Conservation (phyloP, 192 early-diverging fungal species). For the Oehlia diaphana region DNA sequence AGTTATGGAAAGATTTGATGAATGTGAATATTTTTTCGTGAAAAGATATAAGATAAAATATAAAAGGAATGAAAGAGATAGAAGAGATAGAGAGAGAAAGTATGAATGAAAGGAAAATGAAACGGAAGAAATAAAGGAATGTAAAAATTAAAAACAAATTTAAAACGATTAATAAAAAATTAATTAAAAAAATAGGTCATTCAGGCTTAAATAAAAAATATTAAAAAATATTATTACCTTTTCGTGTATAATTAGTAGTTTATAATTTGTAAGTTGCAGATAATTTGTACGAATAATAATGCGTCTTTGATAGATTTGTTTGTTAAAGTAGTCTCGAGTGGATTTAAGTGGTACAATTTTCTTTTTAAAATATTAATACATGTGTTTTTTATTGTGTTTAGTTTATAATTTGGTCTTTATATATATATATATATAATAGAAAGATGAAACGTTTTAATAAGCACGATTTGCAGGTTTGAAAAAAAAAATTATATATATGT, state of each 20-base stretch:
- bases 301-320: neutral
- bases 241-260: neutral
- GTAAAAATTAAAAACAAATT: neutral
- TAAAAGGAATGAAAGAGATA: no score
- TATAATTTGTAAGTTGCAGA: neutral
- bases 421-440: no score
- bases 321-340: neutral
- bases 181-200: neutral
- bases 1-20: no score
- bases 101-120: neutral
- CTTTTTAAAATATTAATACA: neutral
- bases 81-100: neutral
- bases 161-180: no score
- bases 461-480: neutral
- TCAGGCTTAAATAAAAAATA: neutral
- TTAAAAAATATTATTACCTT: neutral
- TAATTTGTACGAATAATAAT: neutral
- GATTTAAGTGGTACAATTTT: neutral
- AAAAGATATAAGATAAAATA: neutral
- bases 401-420: no score
- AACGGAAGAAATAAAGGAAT: neutral
- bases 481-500: neutral
- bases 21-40: no score
- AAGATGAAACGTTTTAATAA: no score
- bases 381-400: neutral